phyloP scores from a whole-genome alignment of 2,329 filamentous ascomycete genomes.

The Ophiostoma perfectum region DNA sequence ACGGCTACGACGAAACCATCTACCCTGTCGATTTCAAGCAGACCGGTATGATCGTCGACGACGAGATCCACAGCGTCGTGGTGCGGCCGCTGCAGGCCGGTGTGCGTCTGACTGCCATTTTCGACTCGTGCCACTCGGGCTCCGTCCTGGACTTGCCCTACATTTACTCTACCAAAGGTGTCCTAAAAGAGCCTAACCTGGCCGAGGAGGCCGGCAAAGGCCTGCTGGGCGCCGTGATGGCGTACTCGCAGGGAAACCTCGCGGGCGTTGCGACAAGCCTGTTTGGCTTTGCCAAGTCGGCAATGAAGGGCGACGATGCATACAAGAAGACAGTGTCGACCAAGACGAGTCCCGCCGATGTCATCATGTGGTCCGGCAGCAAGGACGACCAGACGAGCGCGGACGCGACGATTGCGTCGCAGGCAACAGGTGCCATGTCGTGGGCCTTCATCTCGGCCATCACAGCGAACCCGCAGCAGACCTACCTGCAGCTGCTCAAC shows the following conservation, averaged over 20 bases:
- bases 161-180: slow-evolving; percentile 63
- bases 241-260: slow-evolving; percentile 66
- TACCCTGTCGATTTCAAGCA: slow-evolving; percentile 68
- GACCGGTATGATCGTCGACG: slow-evolving; percentile 74
- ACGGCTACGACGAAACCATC: slow-evolving; percentile 73
- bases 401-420: slow-evolving; percentile 82
- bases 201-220: slow-evolving; percentile 63
- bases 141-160: slow-evolving; percentile 62
- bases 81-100: slow-evolving; percentile 51
- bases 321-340: slow-evolving; percentile 76
- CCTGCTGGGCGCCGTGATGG: slow-evolving; percentile 54
- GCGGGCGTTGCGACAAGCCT: slow-evolving; percentile 75
- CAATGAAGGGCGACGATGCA: slow-evolving; percentile 79
- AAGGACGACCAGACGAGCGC: slow-evolving; percentile 95
- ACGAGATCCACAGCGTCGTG: slow-evolving; percentile 76
- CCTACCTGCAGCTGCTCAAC: slow-evolving; percentile 93
- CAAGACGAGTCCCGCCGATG: slow-evolving; percentile 90
- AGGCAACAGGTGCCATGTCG: slow-evolving; percentile 96
- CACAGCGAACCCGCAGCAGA: slow-evolving; percentile 96
- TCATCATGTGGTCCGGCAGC: slow-evolving; percentile 95
- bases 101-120: slow-evolving; percentile 57
- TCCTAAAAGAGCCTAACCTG: slow-evolving; percentile 63
- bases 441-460: slow-evolving; percentile 92
- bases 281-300: slow-evolving; percentile 53
- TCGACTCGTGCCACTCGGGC: slow-evolving; percentile 63